These are phyloP conservation scores for Ligustrum vulgare DNA, from an alignment of 257 asterid species.

Conservation along the genomic window DNA sequence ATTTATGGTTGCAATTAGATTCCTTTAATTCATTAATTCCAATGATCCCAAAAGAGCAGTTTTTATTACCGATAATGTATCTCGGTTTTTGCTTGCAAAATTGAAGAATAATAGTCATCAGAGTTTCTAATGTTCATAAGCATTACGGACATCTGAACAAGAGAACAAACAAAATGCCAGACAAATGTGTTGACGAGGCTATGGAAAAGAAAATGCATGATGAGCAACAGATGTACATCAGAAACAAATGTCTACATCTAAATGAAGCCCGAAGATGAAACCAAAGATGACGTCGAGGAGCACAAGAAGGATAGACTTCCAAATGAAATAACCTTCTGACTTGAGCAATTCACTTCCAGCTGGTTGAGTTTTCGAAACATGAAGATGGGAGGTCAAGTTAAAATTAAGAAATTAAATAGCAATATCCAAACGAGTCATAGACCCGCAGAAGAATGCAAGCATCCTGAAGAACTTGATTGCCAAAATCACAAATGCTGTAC, in stretches of 20 bases:
- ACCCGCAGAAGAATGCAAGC: background rate
- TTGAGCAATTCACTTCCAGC: background rate
- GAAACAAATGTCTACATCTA: background rate
- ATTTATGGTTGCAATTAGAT: background rate
- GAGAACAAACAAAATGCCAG: background rate
- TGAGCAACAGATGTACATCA: background rate
- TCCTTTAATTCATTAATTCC: background rate
- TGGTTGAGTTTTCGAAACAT: background rate
- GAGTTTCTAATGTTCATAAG: background rate
- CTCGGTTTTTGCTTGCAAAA: background rate
- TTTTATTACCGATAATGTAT: background rate
- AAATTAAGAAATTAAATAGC: background rate
- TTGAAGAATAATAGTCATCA: background rate
- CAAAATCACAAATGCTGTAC: background rate
- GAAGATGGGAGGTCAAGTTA: background rate
- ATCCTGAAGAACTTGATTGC: background rate
- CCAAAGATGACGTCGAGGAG: background rate
- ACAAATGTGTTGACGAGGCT: slow-evolving; percentile 9
- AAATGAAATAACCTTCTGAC: background rate
- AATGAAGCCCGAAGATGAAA: background rate
- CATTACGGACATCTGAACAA: background rate
- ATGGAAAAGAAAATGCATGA: background rate
- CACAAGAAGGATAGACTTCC: background rate
- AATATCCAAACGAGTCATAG: background rate
- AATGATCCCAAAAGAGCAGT: background rate